These are phyloP conservation scores for Gardenia jasminoides DNA, from an alignment of 257 asterid species.

Conservation along the genomic window DNA sequence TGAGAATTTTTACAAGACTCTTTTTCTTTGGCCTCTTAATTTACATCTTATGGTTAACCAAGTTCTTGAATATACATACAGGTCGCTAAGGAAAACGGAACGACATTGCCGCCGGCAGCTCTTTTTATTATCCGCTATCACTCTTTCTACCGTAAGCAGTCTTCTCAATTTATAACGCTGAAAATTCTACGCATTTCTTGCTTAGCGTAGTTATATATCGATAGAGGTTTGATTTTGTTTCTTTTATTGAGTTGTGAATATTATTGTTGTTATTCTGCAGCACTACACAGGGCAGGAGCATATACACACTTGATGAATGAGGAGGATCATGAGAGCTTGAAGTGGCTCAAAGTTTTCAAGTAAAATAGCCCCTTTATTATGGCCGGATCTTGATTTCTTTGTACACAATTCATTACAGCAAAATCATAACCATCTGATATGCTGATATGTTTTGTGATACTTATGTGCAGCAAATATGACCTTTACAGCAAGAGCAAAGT, in stretches of 20 bases:
- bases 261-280: too few species aligned
- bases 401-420: not conserved
- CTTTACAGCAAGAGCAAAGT: constrained; percentile 44
- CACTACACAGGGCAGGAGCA: constrained; percentile 64
- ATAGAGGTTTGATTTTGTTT: too few species aligned
- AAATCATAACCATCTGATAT: not conserved
- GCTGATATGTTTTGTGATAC: not conserved
- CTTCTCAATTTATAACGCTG: not conserved
- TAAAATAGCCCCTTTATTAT: constrained; percentile 16
- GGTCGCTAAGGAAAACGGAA: constrained; percentile 34
- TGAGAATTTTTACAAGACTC: not conserved
- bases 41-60: not conserved
- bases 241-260: not conserved
- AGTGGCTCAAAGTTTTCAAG: constrained; percentile 76
- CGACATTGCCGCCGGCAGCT: constrained; percentile 32
- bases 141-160: constrained; percentile 34
- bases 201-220: too few species aligned
- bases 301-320: constrained; percentile 72
- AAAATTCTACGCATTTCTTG: not conserved
- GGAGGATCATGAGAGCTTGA: constrained; percentile 62
- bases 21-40: not conserved
- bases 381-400: not conserved
- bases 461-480: constrained; percentile 31
- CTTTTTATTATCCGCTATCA: constrained; percentile 34
- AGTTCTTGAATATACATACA: not conserved